Evolutionary conservation across 495 filamentous ascomycete species (phyloP), one percentile per base, ranked within the genome.

Genomic region (Gamarada debralockiae): DNA sequence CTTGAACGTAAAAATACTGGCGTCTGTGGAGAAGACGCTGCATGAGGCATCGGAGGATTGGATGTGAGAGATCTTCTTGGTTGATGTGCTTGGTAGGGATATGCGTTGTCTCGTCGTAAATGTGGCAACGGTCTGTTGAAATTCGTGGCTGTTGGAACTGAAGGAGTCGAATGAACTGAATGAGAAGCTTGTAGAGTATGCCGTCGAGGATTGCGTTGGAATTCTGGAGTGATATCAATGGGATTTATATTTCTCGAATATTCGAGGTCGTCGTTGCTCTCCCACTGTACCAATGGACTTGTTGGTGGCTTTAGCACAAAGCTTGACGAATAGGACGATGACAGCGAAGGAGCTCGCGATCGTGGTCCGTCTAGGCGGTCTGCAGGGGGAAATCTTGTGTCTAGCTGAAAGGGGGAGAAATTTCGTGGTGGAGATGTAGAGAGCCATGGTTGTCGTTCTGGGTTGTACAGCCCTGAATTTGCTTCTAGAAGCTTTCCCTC

Each of bases 261-360:
- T 56, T 91, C 89, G 14, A 90, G 64, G 52, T 95, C 91, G 7
- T 91, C 86, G 60, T 90, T 92, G 65, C 85, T 95, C 52, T 90
- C 88, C 54, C 90, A 90, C 61, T 97, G 83, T 2, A 92, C 90
- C 20, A 98, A 73, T 17, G 93, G 95, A 54, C 91, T 97, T 10
- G 93, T 97, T 4, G 93, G 92, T 3, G 87, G 80, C 65, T 91
- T 88, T 38, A 93, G 83, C 17, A 88, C 74, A 67, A 96, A 96
- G 56, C 82, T 91, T 2, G 87, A 89, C 0, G 89, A 86, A n/a
- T 80, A 69, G 14, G 87, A 88, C 2, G 86, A 86, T 8, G 84
- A 84, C 3, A 92, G 58, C 0, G 89, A 90, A 13, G 84, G 81
- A 34, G 84, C 73, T 60, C 79, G 53, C 43, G 60, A 67, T 48